These are phyloP conservation scores for Ambrosiella beaveri DNA, from an alignment of 2,329 filamentous ascomycete species.

Conservation along the genomic window DNA sequence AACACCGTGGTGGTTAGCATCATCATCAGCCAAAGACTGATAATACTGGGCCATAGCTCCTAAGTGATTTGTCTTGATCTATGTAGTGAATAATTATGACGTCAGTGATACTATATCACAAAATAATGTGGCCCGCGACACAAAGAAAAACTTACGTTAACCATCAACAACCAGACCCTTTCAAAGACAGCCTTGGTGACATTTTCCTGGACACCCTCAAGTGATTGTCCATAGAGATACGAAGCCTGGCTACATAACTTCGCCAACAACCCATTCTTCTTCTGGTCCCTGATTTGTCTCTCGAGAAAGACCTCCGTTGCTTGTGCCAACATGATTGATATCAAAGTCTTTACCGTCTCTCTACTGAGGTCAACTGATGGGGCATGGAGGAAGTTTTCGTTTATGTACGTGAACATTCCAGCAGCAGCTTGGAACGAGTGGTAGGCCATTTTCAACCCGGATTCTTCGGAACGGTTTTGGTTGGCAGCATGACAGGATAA, in stretches of 20 bases:
- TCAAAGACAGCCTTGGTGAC: constrained; percentile 84
- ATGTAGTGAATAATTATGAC: background rate
- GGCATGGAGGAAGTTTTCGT: constrained; percentile 96
- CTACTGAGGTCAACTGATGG: constrained; percentile 90
- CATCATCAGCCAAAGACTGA: constrained; percentile 79
- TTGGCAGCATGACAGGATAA: constrained; percentile 87
- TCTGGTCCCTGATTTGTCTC: constrained; percentile 82
- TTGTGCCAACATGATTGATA: constrained; percentile 83
- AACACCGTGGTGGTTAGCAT: constrained; percentile 70
- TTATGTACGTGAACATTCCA: constrained; percentile 99
- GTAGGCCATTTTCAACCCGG: constrained; percentile 87
- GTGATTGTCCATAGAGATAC: constrained; percentile 71
- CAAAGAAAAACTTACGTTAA: constrained; percentile 42
- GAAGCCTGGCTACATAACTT: constrained; percentile 86
- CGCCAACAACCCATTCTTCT: constrained; percentile 79
- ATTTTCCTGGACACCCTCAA: constrained; percentile 84
- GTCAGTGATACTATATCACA: constrained; percentile 1
- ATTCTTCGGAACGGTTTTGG: constrained; percentile 82
- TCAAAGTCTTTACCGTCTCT: constrained; percentile 89
- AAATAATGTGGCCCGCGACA: background rate
- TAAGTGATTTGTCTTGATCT: constrained; percentile 68
- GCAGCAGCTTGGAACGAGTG: constrained; percentile 96
- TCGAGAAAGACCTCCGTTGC: constrained; percentile 95
- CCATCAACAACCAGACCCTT: constrained; percentile 75
- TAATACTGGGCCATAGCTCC: constrained; percentile 82